Base-by-base conservation (phyloP, 805 yeast species). In the Metschnikowia drakensbergensis region DNA sequence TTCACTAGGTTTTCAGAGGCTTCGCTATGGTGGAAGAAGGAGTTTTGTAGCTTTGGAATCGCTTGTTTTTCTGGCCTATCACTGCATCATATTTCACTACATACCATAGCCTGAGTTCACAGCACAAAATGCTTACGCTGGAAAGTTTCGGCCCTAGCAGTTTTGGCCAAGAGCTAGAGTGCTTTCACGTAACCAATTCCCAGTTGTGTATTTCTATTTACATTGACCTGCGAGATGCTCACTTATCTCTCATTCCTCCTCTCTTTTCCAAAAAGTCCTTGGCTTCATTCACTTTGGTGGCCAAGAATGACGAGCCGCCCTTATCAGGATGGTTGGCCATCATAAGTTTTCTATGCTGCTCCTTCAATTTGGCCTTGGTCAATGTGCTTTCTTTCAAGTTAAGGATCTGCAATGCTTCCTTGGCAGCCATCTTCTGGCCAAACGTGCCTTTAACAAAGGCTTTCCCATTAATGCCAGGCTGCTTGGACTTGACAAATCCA, bases 271-370 rank as follows among this genome's bases (percentile, higher is more conserved):
- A 71, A 58, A 86, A 79, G 59, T 83, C 91, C 64, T 86, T 90
- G 27, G 97, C 97, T 69, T 91, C 96, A 65, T 91, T 91, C 52
- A 91, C 85, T 72, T 91, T 91, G 50, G 91, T 83, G 41, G 97
- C 96, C 66, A 91, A 65, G 60, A 79, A 89, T 27, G 95, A 87
- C 8, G 95, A 85, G 2, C 97, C 97, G 31, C 97, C 97, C 63
- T 83, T 86, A 71, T 91, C 97, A 8, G 97, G 97, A 63, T 91
- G 97, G 65, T 91, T 91, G 43, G 86, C 79, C 68, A 88, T 68
- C 94, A 91, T 87, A 60, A 90, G 84, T 58, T 75, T 75, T 69
- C 96, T 80, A 64, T 91, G 96, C 51, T 82, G 83, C 53, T 84
- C 89, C 62, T 86, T 85, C 60, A 90, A 74, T 59, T 76, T 83